Conservation (phyloP, 164 flowering plant genomes). For the Kalanchoe fedtschenkoi region DNA sequence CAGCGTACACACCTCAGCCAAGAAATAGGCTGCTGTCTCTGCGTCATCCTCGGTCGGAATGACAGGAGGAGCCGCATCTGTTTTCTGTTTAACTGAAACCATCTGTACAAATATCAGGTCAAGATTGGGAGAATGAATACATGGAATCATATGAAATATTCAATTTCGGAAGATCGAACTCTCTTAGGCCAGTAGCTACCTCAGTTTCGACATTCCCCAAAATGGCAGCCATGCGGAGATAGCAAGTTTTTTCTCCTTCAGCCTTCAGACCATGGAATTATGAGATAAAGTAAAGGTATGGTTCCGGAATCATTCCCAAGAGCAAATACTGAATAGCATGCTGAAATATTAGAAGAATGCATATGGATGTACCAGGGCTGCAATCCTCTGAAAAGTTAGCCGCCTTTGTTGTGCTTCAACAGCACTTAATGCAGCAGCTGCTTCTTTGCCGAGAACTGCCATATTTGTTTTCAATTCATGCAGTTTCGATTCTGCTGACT, state of each 20-base stretch:
- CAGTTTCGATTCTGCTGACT: conserved; percentile 76
- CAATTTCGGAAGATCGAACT: too few species aligned
- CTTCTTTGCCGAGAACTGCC: conserved; percentile 97
- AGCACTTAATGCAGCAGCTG: conserved; percentile 85
- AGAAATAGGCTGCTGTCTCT: conserved; percentile 57
- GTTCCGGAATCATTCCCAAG: neutral
- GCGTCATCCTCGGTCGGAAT: conserved; percentile 28
- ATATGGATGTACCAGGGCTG: conserved; percentile 48
- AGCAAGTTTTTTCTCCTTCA: conserved; percentile 79
- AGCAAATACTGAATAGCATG: neutral
- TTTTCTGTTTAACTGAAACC: conserved; percentile 80
- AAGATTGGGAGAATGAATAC: neutral
- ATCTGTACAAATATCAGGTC: conserved; percentile 31
- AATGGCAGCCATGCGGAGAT: conserved; percentile 68
- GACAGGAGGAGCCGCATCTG: conserved; percentile 86
- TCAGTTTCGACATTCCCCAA: conserved; percentile 78
- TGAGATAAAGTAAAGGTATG: neutral
- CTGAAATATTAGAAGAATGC: neutral
- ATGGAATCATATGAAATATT: neutral
- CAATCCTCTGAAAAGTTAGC: conserved; percentile 87
- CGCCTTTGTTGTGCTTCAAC: conserved; percentile 94
- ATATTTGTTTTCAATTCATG: conserved; percentile 84
- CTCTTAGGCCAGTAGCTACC: conserved; percentile 29
- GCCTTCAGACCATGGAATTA: conserved; percentile 30
- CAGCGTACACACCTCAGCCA: conserved; percentile 68